phyloP scores from a whole-genome alignment of 1,284 basidiomycete species.

The Papiliotrema laurentii region DNA sequence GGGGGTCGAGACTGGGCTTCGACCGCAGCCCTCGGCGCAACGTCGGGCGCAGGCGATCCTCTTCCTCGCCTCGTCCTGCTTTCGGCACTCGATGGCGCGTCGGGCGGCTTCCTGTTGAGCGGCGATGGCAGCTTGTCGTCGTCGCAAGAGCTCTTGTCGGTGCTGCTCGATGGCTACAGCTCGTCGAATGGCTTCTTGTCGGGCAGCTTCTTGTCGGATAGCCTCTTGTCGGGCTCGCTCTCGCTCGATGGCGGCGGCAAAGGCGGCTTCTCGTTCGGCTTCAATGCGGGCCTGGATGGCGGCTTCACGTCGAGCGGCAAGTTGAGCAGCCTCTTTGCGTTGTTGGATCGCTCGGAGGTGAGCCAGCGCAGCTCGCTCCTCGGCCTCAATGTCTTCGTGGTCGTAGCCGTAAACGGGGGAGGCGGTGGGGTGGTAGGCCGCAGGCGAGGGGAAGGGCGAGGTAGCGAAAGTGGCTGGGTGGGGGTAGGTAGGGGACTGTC shows the following conservation, averaged over 20 bases:
- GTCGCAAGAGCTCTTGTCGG: slow-evolving; percentile 1
- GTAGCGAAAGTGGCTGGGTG: not conserved
- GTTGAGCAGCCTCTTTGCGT: slow-evolving; percentile 31
- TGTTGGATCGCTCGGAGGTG: slow-evolving; percentile 38
- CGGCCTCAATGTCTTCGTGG: slow-evolving; percentile 22
- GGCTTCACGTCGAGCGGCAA: slow-evolving; percentile 21
- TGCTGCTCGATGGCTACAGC: slow-evolving; percentile 5
- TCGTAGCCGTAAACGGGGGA: slow-evolving; percentile 1
- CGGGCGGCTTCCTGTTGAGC: not conserved
- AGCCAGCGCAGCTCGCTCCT: slow-evolving; percentile 39
- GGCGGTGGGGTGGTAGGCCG: not conserved
- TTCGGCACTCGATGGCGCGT: not conserved
- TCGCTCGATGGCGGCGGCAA: slow-evolving; percentile 5
- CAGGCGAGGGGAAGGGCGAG: not conserved
- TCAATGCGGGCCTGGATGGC: slow-evolving; percentile 6
- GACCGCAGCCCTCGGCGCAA: slow-evolving; percentile 9
- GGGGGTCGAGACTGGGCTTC: not conserved
- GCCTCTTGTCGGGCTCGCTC: slow-evolving; percentile 11
- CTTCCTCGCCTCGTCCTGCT: not conserved
- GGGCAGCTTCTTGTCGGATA: slow-evolving; percentile 1
- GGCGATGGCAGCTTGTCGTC: not conserved
- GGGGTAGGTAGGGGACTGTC: not conserved
- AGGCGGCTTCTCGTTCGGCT: slow-evolving; percentile 9
- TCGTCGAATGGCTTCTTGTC: slow-evolving; percentile 8
- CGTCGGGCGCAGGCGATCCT: slow-evolving; percentile 4